A percentile compares a stretch with the other conserved stretches of the same genome.
phyloP scores from a whole-genome alignment of 2,329 filamentous ascomycete genomes.

The Blastomyces gilchristii region DNA sequence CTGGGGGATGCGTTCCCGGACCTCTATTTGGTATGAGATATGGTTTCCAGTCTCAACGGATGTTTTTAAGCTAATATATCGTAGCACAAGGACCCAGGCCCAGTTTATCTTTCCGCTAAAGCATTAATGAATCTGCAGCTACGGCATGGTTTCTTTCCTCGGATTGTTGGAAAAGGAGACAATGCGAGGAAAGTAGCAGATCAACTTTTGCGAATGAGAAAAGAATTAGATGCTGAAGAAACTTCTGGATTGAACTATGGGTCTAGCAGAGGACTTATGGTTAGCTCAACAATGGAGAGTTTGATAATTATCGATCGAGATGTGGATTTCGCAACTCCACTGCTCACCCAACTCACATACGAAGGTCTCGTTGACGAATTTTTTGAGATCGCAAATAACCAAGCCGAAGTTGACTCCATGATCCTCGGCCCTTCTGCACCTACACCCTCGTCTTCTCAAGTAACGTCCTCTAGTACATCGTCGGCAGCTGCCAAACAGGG shows the following conservation, averaged over 20 bases:
- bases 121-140: constrained; percentile 92
- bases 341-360: constrained; percentile 92
- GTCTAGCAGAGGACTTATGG: constrained; percentile 57
- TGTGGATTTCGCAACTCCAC: constrained; percentile 80
- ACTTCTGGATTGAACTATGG: constrained; percentile 47
- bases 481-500: constrained; percentile 44
- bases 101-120: constrained; percentile 78
- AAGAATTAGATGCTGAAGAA: constrained; percentile 76
- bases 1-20: constrained; percentile 78
- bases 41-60: constrained; percentile 3
- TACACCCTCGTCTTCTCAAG: constrained; percentile 43
- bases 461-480: constrained; percentile 45
- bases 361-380: constrained; percentile 92
- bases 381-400: constrained; percentile 83
- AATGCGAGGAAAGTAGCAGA: constrained; percentile 84
- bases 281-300: constrained; percentile 79
- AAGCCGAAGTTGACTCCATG: constrained; percentile 83
- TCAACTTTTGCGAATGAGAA: constrained; percentile 78
- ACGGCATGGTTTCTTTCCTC: constrained; percentile 83
- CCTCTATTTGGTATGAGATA: constrained; percentile 58
- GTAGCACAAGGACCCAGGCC: constrained; percentile 73
- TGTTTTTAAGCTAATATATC: constrained; percentile 20
- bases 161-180: constrained; percentile 91
- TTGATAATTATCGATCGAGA: constrained; percentile 92
- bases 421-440: constrained; percentile 65